Percentiles rank a stretch among this genome's conserved stretches.
Conservation (phyloP, 495 filamentous ascomycete species). For the Aspergillus coremiiformis region DNA sequence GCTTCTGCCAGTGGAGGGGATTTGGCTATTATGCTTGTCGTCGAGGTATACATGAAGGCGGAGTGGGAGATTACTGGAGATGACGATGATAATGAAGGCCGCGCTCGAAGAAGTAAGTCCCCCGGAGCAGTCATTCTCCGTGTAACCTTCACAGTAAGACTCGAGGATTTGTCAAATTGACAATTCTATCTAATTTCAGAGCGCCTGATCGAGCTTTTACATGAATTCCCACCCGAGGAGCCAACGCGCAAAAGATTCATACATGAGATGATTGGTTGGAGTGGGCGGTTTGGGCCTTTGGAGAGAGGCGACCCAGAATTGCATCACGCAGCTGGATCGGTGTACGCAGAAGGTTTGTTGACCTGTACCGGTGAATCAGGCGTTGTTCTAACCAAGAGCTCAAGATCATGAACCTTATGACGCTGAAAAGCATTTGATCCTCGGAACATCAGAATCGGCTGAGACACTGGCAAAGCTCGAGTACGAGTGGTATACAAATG, state of each 20-base stretch:
- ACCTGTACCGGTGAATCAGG: neutral
- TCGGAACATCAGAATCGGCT: slow-evolving; percentile 85
- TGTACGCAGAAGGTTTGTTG: slow-evolving; percentile 71
- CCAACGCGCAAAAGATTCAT: slow-evolving; percentile 88
- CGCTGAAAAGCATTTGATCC: slow-evolving; percentile 79
- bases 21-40: slow-evolving; percentile 71
- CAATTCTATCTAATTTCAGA: slow-evolving; percentile 25
- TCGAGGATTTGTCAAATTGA: neutral
- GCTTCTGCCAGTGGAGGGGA: slow-evolving; percentile 78
- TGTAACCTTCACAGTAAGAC: neutral
- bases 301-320: slow-evolving; percentile 92
- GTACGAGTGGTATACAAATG: slow-evolving; percentile 87
- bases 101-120: slow-evolving; percentile 38
- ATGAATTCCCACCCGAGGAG: slow-evolving; percentile 73
- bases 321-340: slow-evolving; percentile 82
- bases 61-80: slow-evolving; percentile 62
- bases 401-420: slow-evolving; percentile 82
- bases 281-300: slow-evolving; percentile 71
- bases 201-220: slow-evolving; percentile 56
- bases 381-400: slow-evolving; percentile 8
- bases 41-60: slow-evolving; percentile 82
- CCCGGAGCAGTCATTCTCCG: neutral
- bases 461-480: slow-evolving; percentile 72
- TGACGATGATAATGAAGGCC: slow-evolving; percentile 36
- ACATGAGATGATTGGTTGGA: slow-evolving; percentile 85